Evolutionary conservation across 768 basidiomycete genomes (phyloP).

Genomic region (Suillus brevipes): DNA sequence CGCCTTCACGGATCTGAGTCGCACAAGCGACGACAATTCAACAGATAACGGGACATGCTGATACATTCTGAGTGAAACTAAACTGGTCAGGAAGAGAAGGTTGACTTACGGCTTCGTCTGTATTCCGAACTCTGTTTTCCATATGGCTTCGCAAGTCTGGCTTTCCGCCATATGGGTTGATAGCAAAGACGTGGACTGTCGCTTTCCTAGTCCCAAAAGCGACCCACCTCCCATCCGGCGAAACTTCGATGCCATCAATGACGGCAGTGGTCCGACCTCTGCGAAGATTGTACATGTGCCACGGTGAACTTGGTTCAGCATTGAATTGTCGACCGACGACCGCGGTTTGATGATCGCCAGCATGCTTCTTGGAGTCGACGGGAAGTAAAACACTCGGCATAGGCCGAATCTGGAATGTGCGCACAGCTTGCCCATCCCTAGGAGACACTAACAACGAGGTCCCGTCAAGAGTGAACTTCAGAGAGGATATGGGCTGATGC

Average conservation of each 20-base stretch:
- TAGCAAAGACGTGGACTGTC: conserved; percentile 71
- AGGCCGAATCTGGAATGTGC: conserved; percentile 47
- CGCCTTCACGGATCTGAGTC: conserved; percentile 44
- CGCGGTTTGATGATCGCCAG: not conserved
- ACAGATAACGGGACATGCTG: conserved; percentile 51
- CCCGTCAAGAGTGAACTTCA: conserved; percentile 57
- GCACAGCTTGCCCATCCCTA: conserved; percentile 55
- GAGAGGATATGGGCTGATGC: conserved; percentile 45
- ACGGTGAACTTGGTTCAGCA: conserved; percentile 32
- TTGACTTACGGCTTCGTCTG: conserved; percentile 43
- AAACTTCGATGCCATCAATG: conserved; percentile 48
- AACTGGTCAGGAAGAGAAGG: not conserved
- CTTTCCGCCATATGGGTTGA: conserved; percentile 75
- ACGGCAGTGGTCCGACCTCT: conserved; percentile 72
- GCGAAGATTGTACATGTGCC: conserved; percentile 66
- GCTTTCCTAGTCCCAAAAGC: conserved; percentile 65
- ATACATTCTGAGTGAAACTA: conserved; percentile 5
- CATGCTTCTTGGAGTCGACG: not conserved
- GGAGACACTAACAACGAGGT: conserved; percentile 49
- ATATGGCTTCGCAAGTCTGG: conserved; percentile 64
- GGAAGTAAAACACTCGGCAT: conserved; percentile 20
- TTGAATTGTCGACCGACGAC: not conserved
- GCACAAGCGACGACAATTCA: conserved; percentile 55
- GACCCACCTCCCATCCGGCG: conserved; percentile 62
- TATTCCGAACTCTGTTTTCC: conserved; percentile 57